Evolutionary conservation across 768 basidiomycete genomes (phyloP).

Genomic region (Phaeotremella skinneri): DNA sequence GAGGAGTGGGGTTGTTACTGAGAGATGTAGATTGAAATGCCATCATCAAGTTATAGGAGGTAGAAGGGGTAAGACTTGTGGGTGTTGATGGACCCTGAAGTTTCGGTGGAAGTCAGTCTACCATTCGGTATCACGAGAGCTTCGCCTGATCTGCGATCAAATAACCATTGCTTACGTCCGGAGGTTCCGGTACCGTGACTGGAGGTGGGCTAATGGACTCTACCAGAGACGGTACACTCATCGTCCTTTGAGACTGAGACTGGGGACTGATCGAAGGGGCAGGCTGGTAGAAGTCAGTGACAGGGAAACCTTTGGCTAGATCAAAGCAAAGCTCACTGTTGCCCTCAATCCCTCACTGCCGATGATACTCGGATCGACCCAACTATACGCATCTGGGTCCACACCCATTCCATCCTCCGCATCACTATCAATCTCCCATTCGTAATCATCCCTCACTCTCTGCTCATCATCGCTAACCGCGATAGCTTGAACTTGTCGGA

Average conservation of each 20-base stretch:
- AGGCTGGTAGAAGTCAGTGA: background rate
- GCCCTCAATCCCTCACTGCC: constrained; percentile 24
- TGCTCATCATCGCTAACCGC: constrained; percentile 2
- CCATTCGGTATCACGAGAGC: background rate
- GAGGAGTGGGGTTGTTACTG: constrained; percentile 16
- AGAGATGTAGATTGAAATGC: constrained; percentile 31
- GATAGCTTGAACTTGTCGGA: constrained; percentile 2
- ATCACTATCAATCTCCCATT: constrained; percentile 37
- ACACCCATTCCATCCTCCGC: constrained; percentile 15
- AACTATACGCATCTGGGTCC: constrained; percentile 36
- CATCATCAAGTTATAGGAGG: constrained; percentile 38
- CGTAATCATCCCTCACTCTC: constrained; percentile 17
- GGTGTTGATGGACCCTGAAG: constrained; percentile 9
- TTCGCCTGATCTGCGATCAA: background rate
- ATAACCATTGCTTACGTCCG: constrained; percentile 8
- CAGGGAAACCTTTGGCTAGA: background rate
- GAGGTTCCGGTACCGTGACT: constrained; percentile 12
- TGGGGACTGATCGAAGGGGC: constrained; percentile 3
- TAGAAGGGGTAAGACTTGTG: constrained; percentile 18
- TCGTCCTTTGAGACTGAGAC: background rate
- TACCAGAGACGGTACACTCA: background rate
- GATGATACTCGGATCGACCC: constrained; percentile 40
- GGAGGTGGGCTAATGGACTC: constrained; percentile 3
- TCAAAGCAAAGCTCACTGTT: constrained; percentile 21
- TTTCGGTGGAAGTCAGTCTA: constrained; percentile 1